Evolutionary conservation across 352 stramenopile genomes (phyloP).

Genomic region (Globisporangium cederbergense): DNA sequence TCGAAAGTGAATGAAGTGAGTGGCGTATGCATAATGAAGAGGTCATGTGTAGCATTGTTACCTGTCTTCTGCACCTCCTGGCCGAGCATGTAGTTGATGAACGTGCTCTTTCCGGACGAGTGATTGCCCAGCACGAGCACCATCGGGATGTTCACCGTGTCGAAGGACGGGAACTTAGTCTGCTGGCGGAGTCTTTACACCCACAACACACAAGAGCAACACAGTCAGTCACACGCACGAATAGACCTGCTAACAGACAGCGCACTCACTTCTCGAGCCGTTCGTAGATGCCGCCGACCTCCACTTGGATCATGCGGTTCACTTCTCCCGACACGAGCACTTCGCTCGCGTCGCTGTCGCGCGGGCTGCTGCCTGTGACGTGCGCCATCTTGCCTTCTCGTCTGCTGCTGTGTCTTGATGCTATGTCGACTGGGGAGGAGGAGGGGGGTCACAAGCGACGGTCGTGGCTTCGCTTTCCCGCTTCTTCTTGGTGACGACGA

Average conservation of each 20-base stretch:
- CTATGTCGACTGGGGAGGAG: no score
- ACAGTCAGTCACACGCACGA: not conserved
- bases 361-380: conserved; percentile 2
- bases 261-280: conserved; percentile 48
- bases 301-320: conserved; percentile 83
- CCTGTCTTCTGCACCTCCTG: conserved; percentile 83
- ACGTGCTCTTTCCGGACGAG: conserved; percentile 83
- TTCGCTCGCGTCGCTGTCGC: conserved; percentile 15
- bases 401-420: not conserved
- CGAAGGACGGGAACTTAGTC: conserved; percentile 78
- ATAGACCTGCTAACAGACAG: not conserved
- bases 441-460: not conserved
- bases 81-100: conserved; percentile 87
- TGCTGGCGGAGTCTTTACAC: conserved; percentile 45
- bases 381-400: not conserved
- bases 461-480: not conserved
- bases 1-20: not conserved
- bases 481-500: conserved; percentile 1
- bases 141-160: conserved; percentile 76
- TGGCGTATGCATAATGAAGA: not conserved
- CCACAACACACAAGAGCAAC: not conserved
- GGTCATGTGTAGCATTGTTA: not conserved
- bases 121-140: conserved; percentile 85
- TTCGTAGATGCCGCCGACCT: conserved; percentile 65
- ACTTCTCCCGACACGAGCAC: conserved; percentile 63